phyloP scores from a whole-genome alignment of 805 yeast genomes.

The Cyberlindnera veronae region DNA sequence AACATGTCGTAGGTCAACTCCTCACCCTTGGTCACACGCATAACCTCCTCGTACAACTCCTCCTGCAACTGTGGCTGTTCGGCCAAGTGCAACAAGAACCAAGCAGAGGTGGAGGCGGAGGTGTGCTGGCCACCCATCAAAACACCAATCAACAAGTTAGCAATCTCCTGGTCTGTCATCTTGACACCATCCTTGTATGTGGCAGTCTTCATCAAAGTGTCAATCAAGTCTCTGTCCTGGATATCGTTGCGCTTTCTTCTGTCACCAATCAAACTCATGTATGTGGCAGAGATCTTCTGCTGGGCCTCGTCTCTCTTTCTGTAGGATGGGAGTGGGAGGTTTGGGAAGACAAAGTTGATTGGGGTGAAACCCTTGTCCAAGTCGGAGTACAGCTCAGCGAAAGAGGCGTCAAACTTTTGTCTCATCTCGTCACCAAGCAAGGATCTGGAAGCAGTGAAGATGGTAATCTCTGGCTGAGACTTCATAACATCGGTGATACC shows the following conservation, averaged over 20 bases:
- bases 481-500: constrained; percentile 69
- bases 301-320: constrained; percentile 87
- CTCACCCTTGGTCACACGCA: constrained; percentile 52
- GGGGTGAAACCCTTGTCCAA: constrained; percentile 97
- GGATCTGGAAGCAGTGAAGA: constrained; percentile 92
- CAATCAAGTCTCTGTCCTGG: constrained; percentile 84
- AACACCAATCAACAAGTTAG: constrained; percentile 89
- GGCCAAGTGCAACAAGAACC: constrained; percentile 90
- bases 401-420: constrained; percentile 70
- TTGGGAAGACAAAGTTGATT: constrained; percentile 90
- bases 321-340: constrained; percentile 85
- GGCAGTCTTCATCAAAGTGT: constrained; percentile 75
- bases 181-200: constrained; percentile 89
- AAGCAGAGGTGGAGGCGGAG: constrained; percentile 91
- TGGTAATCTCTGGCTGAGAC: constrained; percentile 91
- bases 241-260: constrained; percentile 77
- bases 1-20: constrained; percentile 80
- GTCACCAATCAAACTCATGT: constrained; percentile 69
- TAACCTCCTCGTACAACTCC: constrained; percentile 72
- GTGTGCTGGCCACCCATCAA: constrained; percentile 99
- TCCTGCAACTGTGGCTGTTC: constrained; percentile 84
- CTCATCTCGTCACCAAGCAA: constrained; percentile 91
- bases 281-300: constrained; percentile 71
- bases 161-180: constrained; percentile 95
- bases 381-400: constrained; percentile 83